phyloP scores from a whole-genome alignment of 2,329 filamentous ascomycete species.

The Cladosporium sp. region DNA sequence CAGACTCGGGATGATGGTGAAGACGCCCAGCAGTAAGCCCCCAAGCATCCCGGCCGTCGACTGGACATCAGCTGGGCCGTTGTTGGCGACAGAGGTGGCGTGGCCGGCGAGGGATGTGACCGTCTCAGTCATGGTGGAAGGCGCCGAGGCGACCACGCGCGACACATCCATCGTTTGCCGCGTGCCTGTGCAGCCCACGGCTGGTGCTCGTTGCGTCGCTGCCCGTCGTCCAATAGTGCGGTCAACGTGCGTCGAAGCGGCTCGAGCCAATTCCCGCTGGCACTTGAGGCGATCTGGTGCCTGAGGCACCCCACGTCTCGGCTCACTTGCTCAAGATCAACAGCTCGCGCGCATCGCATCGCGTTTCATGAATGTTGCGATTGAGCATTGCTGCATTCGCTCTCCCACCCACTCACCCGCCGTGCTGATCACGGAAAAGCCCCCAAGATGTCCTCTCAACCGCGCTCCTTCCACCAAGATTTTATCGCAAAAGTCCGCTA shows the following conservation, averaged over 20 bases:
- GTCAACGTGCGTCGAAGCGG: slow-evolving; percentile 3
- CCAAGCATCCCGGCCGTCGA: slow-evolving; percentile 27
- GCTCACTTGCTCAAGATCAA: background rate
- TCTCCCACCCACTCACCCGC: background rate
- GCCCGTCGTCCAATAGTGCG: slow-evolving; percentile 6
- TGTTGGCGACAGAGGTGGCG: background rate
- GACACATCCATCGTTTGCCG: slow-evolving; percentile 6
- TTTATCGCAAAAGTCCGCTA: slow-evolving; percentile 95
- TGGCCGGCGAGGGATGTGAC: slow-evolving; percentile 3
- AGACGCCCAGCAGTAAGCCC: slow-evolving; percentile 28
- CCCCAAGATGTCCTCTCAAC: slow-evolving; percentile 17
- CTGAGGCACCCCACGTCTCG: background rate
- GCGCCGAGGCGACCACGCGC: background rate
- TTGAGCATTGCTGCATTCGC: background rate
- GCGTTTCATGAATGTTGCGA: background rate
- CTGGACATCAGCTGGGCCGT: background rate
- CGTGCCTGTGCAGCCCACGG: background rate
- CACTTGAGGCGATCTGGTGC: background rate
- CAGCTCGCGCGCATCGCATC: slow-evolving; percentile 1
- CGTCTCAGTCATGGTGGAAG: slow-evolving; percentile 2
- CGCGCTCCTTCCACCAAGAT: slow-evolving; percentile 67
- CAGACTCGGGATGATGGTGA: slow-evolving; percentile 47
- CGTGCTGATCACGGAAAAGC: background rate
- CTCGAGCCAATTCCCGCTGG: background rate
- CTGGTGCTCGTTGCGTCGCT: background rate